phyloP scores from a whole-genome alignment of 306 rosid species.

The Sechiopsis laciniata region DNA sequence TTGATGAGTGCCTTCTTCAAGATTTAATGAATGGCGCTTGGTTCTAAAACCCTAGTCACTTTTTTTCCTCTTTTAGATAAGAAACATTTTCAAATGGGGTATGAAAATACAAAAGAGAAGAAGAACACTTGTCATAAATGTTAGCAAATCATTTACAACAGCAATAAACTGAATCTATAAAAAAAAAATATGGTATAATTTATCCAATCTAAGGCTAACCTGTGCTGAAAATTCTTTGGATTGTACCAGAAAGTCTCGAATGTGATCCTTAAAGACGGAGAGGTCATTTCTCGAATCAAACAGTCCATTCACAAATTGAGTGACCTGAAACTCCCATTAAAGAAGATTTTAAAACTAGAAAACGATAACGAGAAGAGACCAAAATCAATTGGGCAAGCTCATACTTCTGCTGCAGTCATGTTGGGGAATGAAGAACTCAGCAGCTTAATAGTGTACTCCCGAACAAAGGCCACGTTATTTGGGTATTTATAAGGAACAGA shows the following conservation, averaged over 20 bases:
- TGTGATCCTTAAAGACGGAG: constrained; percentile 66
- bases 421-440: constrained; percentile 88
- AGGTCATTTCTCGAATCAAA: constrained; percentile 74
- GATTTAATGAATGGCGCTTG: too few species aligned
- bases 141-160: not conserved
- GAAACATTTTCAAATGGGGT: too few species aligned
- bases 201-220: constrained; percentile 37
- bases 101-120: too few species aligned
- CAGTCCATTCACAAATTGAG: constrained; percentile 85
- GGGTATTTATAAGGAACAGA: constrained; percentile 51
- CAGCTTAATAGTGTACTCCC: constrained; percentile 86
- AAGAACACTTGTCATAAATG: not conserved
- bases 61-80: too few species aligned
- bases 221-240: constrained; percentile 98
- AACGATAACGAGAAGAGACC: not conserved
- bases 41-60: too few species aligned
- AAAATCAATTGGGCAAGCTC: not conserved
- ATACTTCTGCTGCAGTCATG: constrained; percentile 90
- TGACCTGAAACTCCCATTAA: constrained; percentile 45
- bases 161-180: not conserved
- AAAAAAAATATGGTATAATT: not conserved
- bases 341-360: constrained; percentile 10
- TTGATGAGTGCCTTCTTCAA: too few species aligned
- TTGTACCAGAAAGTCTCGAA: constrained; percentile 84
- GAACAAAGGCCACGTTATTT: constrained; percentile 63